A percentile compares a stretch with the other conserved stretches of the same genome.
Conservation (phyloP, 2,329 filamentous ascomycete genomes). For the Lachnellula occidentalis region DNA sequence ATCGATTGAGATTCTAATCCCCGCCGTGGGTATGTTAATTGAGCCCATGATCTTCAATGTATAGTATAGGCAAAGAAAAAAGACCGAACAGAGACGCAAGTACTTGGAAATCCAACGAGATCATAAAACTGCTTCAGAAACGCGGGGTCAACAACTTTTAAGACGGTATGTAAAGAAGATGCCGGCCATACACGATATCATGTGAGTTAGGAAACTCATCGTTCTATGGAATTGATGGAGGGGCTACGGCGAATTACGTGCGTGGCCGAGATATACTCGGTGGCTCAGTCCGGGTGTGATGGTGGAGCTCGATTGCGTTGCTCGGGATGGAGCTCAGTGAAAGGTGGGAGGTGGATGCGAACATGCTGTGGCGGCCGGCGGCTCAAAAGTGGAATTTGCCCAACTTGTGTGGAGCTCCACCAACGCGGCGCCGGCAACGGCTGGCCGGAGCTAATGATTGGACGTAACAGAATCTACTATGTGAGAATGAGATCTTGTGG, state of each 20-base stretch:
- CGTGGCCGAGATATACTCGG: background rate
- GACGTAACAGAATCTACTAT: background rate
- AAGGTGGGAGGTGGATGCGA: background rate
- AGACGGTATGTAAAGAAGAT: background rate
- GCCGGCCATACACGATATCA: background rate
- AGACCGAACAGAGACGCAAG: no score
- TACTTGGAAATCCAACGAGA: no score
- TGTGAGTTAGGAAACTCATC: background rate
- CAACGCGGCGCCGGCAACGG: no score
- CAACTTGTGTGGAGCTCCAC: background rate
- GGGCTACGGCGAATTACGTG: no score
- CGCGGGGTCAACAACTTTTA: background rate
- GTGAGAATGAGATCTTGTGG: background rate
- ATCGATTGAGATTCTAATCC: slow-evolving; percentile 1
- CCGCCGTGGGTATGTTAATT: background rate
- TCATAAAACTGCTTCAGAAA: background rate
- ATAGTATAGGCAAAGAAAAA: background rate
- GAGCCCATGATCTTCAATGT: background rate
- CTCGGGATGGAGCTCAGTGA: background rate
- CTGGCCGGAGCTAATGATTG: no score
- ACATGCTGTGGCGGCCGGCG: background rate
- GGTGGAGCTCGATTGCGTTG: background rate
- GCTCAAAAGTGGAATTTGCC: background rate
- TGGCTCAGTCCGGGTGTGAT: background rate
- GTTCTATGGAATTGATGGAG: background rate